phyloP scores from a whole-genome alignment of 768 basidiomycete genomes.

The Psilocybe sp. region DNA sequence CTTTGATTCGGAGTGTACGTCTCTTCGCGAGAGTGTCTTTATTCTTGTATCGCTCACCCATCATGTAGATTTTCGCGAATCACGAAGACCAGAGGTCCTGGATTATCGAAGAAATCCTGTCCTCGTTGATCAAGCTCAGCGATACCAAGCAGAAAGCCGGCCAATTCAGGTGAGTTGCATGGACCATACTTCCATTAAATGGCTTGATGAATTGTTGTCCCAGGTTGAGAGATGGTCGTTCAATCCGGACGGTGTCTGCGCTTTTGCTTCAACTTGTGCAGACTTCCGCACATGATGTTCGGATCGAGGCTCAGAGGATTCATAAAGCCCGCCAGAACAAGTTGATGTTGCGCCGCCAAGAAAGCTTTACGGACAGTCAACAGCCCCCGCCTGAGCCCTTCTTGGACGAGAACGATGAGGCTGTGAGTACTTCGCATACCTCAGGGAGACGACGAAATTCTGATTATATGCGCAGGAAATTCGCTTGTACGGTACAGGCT shows the following conservation, averaged over 20 bases:
- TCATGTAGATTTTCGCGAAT: slow-evolving; percentile 79
- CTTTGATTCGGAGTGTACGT: slow-evolving; percentile 82
- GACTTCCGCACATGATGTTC: slow-evolving; percentile 88
- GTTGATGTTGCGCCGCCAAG: slow-evolving; percentile 59
- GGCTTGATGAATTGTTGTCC: slow-evolving; percentile 1
- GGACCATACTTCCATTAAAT: background rate
- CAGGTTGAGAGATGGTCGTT: slow-evolving; percentile 85
- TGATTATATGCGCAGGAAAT: slow-evolving; percentile 50
- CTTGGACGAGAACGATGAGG: slow-evolving; percentile 66
- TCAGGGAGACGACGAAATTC: background rate
- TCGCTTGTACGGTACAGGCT: slow-evolving; percentile 61
- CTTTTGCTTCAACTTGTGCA: slow-evolving; percentile 95
- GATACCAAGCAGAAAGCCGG: slow-evolving; percentile 89
- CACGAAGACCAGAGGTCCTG: slow-evolving; percentile 89
- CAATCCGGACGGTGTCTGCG: slow-evolving; percentile 92
- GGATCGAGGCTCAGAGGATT: slow-evolving; percentile 60
- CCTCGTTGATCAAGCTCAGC: slow-evolving; percentile 85
- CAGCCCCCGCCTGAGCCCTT: slow-evolving; percentile 39
- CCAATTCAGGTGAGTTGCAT: slow-evolving; percentile 69
- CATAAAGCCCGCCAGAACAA: slow-evolving; percentile 61
- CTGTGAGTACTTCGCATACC: slow-evolving; percentile 35
- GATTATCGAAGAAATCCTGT: slow-evolving; percentile 97
- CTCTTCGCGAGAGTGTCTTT: background rate
- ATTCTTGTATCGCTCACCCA: background rate
- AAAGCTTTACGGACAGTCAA: slow-evolving; percentile 50